These are phyloP conservation scores for Herpotrichia juniperi DNA, from an alignment of 2,329 filamentous ascomycete species.

Conservation along the genomic window DNA sequence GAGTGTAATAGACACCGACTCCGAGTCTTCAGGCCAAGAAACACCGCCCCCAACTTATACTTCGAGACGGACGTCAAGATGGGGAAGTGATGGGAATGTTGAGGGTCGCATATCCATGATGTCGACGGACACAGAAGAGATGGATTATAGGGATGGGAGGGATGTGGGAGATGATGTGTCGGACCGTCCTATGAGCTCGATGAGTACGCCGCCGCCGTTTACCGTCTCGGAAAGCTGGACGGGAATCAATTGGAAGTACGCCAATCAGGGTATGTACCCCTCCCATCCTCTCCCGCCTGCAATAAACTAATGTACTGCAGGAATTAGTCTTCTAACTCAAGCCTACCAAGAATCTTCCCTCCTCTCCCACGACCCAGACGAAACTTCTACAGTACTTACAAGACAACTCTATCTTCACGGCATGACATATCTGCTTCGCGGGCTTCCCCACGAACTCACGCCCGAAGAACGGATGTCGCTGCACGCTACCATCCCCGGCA, in stretches of 20 bases:
- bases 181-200: slow-evolving; percentile 30
- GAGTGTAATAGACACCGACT: slow-evolving; percentile 18
- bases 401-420: slow-evolving; percentile 70
- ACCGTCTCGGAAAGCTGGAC: slow-evolving; percentile 35
- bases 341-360: slow-evolving; percentile 53
- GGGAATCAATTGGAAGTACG: slow-evolving; percentile 59
- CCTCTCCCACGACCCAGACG: slow-evolving; percentile 29
- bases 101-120: slow-evolving; percentile 20
- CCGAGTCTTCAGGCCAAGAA: slow-evolving; percentile 25
- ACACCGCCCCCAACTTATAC: slow-evolving; percentile 48
- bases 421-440: slow-evolving; percentile 68
- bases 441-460: slow-evolving; percentile 64
- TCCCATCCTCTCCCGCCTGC: no score
- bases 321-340: slow-evolving; percentile 54
- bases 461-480: slow-evolving; percentile 61
- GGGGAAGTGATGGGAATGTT: slow-evolving; percentile 24
- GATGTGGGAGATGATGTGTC: slow-evolving; percentile 31
- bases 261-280: slow-evolving; percentile 56
- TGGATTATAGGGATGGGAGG: slow-evolving; percentile 26
- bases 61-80: slow-evolving; percentile 32
- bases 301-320: slow-evolving; percentile 39
- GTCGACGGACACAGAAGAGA: slow-evolving; percentile 24
- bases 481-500: slow-evolving; percentile 56
- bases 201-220: slow-evolving; percentile 24
- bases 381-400: slow-evolving; percentile 54